A percentile compares a stretch with the other conserved stretches of the same genome.
Conservation (phyloP, 768 basidiomycete genomes). For the Termitomyces sp. region DNA sequence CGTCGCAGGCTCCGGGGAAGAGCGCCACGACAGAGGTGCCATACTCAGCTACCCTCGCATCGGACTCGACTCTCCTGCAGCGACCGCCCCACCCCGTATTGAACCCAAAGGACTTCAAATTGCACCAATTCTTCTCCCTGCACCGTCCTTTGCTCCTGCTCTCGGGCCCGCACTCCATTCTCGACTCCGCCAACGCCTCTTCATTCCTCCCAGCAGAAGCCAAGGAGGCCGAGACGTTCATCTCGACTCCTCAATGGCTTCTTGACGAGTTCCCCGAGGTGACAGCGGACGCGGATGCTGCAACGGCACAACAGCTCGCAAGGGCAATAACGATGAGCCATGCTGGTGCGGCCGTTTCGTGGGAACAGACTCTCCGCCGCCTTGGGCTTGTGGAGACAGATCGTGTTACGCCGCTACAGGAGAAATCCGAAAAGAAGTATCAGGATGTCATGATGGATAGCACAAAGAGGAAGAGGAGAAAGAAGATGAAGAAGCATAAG, state of each 20-base stretch:
- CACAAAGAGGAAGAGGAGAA: conserved; percentile 76
- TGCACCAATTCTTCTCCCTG: conserved; percentile 82
- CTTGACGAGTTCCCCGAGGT: conserved; percentile 42
- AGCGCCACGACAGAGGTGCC: neutral
- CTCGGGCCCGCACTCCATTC: conserved; percentile 50
- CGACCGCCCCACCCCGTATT: conserved; percentile 46
- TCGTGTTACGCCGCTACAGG: conserved; percentile 46
- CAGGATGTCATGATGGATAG: conserved; percentile 70
- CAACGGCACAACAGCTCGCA: conserved; percentile 75
- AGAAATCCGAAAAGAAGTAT: conserved; percentile 53
- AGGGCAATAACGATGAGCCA: conserved; percentile 66
- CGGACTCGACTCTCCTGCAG: conserved; percentile 4
- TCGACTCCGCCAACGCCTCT: conserved; percentile 30
- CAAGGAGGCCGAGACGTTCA: conserved; percentile 5
- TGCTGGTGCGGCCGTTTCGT: conserved; percentile 55
- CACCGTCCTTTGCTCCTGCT: conserved; percentile 76
- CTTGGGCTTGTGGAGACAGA: conserved; percentile 55
- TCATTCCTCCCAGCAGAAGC: conserved; percentile 11
- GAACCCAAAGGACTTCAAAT: conserved; percentile 64
- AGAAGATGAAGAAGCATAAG: conserved; percentile 99
- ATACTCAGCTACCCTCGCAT: neutral
- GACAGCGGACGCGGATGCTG: conserved; percentile 69
- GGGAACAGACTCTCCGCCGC: conserved; percentile 62
- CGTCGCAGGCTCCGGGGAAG: conserved; percentile 12
- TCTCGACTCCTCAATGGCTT: conserved; percentile 20